Evolutionary conservation across 2,329 filamentous ascomycete genomes (phyloP), one percentile per base, ranked within the genome.

Genomic region (Phialophora macrospora): DNA sequence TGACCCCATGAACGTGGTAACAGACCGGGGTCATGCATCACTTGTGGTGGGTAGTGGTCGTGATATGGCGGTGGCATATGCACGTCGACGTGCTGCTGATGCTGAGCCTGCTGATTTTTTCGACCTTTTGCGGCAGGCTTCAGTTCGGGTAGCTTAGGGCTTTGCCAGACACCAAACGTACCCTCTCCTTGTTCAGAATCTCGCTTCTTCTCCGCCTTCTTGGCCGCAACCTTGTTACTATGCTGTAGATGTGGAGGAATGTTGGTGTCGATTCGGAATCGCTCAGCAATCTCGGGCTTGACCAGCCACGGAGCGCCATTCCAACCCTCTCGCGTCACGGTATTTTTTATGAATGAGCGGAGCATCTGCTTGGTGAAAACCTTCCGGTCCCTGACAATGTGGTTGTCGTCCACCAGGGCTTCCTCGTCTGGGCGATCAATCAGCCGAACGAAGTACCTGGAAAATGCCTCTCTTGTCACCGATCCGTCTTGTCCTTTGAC

Each of bases 231-330:
- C 76, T 92, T 93, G 69, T 86, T 91, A 70, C 94, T 92, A 75
- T 96, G 89, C 60, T 89, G 89, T 17, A 97, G 82, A 74, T 96
- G 90, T 59, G 88, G 85, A 6, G 95, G 95, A 12, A 98, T 87
- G 60, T 92, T 88, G n/a, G 88, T 93, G 67, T 92, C 89, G 68
- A 99, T 95, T 68, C 92, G 89, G 77, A 95, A 97, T 68, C 89
- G 85, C 54, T 87, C 87, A 0, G 95, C 95, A 65, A 96, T 88
- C 61, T 92, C 88, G 41, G 90, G 85, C 79, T 96, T 97, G 20
- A 98, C 94, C 62, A 96, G 81, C 95, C 95, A 99, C 0, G 95
- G 94, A 0, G 95, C 95, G n/a, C 94, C 94, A 67, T 88, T 94
- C 92, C 93, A 98, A 3, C 92, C 87, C 74, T 98, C 95, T 67